These are phyloP conservation scores for Acacia crassicarpa DNA, from an alignment of 306 rosid species.

Conservation along the genomic window DNA sequence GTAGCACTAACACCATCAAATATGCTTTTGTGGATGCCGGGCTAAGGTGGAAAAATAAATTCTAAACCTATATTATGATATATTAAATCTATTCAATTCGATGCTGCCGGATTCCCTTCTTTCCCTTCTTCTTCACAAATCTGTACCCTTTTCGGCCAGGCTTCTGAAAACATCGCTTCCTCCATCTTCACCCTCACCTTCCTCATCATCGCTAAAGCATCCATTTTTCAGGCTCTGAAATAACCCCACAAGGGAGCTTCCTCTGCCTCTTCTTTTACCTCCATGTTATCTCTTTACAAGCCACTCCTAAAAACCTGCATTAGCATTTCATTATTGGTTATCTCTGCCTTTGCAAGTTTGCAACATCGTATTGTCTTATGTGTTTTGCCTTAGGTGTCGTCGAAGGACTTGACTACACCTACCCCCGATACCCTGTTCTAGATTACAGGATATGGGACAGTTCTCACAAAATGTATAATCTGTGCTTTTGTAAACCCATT, in stretches of 20 bases:
- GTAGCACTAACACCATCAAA: no score
- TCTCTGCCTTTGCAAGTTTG: conserved; percentile 73
- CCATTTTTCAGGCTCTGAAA: conserved; percentile 44
- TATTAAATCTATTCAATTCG: conserved; percentile 19
- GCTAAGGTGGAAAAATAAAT: no score
- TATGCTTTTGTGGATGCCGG: no score
- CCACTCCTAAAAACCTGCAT: conserved; percentile 29
- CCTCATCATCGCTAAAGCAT: not conserved
- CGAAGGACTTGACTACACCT: no score
- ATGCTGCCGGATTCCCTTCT: conserved; percentile 77
- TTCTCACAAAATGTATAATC: no score
- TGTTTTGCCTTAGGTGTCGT: no score
- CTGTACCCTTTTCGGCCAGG: conserved; percentile 44
- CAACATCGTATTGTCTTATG: conserved; percentile 54
- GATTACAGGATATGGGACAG: no score
- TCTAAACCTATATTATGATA: no score
- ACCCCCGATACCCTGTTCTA: no score
- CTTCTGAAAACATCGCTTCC: conserved; percentile 26
- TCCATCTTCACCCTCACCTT: conserved; percentile 54
- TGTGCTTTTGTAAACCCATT: no score
- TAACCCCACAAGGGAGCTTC: conserved; percentile 32
- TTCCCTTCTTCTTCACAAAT: conserved; percentile 56
- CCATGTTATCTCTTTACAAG: conserved; percentile 24
- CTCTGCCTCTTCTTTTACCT: conserved; percentile 41
- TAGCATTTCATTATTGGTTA: conserved; percentile 54